These are phyloP conservation scores for Penicillium subrubescens DNA, from an alignment of 495 filamentous ascomycete genomes.

Conservation along the genomic window DNA sequence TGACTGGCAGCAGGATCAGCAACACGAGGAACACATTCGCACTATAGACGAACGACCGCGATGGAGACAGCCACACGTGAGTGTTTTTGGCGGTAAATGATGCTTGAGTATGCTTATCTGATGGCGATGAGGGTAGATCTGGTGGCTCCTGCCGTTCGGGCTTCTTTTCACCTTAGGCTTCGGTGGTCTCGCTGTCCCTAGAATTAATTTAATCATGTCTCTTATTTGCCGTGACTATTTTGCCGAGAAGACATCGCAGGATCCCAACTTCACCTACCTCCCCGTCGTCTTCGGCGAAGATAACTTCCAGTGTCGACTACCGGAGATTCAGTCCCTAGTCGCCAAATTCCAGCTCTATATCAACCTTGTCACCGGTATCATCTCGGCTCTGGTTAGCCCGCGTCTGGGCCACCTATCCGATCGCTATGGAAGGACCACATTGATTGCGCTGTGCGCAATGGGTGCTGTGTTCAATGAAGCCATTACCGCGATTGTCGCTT, in stretches of 20 bases:
- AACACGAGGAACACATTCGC: slow-evolving; percentile 4
- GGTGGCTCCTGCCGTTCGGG: slow-evolving; percentile 81
- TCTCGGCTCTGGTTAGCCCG: slow-evolving; percentile 76
- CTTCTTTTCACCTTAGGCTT: slow-evolving; percentile 78
- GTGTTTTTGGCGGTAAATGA: slow-evolving; percentile 9
- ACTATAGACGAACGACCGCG: slow-evolving; percentile 14
- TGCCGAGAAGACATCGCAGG: slow-evolving; percentile 54
- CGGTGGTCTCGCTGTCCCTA: slow-evolving; percentile 78
- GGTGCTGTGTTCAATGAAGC: slow-evolving; percentile 71
- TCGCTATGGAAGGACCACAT: slow-evolving; percentile 74
- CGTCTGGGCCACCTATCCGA: slow-evolving; percentile 86
- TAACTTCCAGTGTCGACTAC: slow-evolving; percentile 71
- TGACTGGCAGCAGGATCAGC: slow-evolving; percentile 10
- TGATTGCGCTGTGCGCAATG: slow-evolving; percentile 67
- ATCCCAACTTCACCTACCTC: slow-evolving; percentile 61
- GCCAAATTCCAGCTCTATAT: slow-evolving; percentile 76
- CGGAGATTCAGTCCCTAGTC: slow-evolving; percentile 72
- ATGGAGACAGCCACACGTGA: slow-evolving; percentile 30
- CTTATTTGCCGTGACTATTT: slow-evolving; percentile 83
- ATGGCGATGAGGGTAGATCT: slow-evolving; percentile 57
- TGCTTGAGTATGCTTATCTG: slow-evolving; percentile 9
- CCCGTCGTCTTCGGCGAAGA: slow-evolving; percentile 67
- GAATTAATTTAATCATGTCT: slow-evolving; percentile 75
- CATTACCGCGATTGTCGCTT: slow-evolving; percentile 74
- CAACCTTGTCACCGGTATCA: slow-evolving; percentile 67